Evolutionary conservation across 176 grass and related monocot genomes (phyloP).

Genomic region (Panicum miliaceum): DNA sequence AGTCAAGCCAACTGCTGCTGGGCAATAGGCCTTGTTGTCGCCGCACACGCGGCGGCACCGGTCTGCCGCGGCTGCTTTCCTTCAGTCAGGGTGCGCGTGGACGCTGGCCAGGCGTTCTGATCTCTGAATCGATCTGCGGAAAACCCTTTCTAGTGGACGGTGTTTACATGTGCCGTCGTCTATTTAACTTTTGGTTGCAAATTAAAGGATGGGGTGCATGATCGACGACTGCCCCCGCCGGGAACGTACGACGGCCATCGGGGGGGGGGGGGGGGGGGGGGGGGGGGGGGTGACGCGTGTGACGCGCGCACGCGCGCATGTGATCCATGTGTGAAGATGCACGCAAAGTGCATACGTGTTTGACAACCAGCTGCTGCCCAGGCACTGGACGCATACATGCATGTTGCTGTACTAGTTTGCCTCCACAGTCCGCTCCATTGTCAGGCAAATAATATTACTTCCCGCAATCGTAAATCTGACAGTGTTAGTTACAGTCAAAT

Average conservation of each 20-base stretch:
- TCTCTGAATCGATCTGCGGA: too few species aligned
- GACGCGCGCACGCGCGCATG: conserved; percentile 1
- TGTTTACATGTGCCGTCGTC: not conserved
- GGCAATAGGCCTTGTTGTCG: not conserved
- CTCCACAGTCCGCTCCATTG: too few species aligned
- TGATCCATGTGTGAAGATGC: conserved; percentile 36
- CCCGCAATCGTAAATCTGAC: too few species aligned
- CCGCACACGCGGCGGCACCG: not conserved
- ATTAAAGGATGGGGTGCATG: not conserved
- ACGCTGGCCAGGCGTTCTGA: too few species aligned
- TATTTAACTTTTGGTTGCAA: conserved; percentile 13
- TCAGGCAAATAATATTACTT: too few species aligned
- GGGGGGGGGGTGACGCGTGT: too few species aligned
- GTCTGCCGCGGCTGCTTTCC: too few species aligned
- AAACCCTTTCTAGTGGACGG: too few species aligned
- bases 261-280: too few species aligned
- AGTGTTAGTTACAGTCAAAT: too few species aligned
- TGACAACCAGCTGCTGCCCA: not conserved
- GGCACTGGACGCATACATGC: not conserved
- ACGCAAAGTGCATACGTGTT: conserved; percentile 24
- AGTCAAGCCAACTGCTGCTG: conserved; percentile 4
- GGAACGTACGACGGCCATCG: not conserved
- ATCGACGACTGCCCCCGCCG: not conserved
- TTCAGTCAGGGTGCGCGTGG: too few species aligned
- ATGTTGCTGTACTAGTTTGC: not conserved